phyloP scores from a whole-genome alignment of 495 filamentous ascomycete species.

The Zalerion maritima region DNA sequence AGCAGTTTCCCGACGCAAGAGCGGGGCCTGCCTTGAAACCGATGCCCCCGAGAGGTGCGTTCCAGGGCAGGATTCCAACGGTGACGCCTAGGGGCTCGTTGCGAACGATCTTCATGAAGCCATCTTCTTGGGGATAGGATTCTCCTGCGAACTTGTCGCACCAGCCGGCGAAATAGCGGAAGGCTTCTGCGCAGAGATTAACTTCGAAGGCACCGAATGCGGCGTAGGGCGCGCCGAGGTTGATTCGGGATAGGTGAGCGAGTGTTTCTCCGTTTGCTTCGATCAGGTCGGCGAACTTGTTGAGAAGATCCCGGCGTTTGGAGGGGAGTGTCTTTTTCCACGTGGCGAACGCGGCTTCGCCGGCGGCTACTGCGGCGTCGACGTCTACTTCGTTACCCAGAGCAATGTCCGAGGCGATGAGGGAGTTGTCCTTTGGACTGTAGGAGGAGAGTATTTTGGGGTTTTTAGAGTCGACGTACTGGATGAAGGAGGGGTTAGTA shows the following conservation, averaged over 20 bases:
- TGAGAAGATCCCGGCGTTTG: conserved; percentile 17
- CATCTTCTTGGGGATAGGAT: conserved; percentile 26
- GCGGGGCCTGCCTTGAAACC: conserved; percentile 30
- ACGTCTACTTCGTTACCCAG: conserved; percentile 38
- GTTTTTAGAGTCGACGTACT: conserved; percentile 25
- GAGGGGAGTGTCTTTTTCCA: conserved; percentile 32
- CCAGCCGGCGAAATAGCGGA: conserved; percentile 29
- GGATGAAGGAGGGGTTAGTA: background rate
- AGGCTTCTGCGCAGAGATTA: conserved; percentile 13
- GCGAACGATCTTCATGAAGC: conserved; percentile 28
- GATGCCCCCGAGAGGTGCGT: conserved; percentile 18
- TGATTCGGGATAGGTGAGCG: conserved; percentile 19
- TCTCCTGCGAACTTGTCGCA: conserved; percentile 32
- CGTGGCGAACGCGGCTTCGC: conserved; percentile 32
- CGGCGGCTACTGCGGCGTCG: conserved; percentile 36
- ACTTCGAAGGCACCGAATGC: conserved; percentile 16
- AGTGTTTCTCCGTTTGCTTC: conserved; percentile 17
- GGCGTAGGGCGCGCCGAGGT: conserved; percentile 19
- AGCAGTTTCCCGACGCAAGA: conserved; percentile 28
- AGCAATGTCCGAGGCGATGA: conserved; percentile 31
- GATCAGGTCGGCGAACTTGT: conserved; percentile 26
- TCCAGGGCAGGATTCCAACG: conserved; percentile 34
- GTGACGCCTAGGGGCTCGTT: conserved; percentile 26
- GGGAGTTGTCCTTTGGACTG: conserved; percentile 24
- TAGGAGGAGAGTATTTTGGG: conserved; percentile 22